Conservation (phyloP, 257 asterid genomes). For the Ajuga chamaepitys region DNA sequence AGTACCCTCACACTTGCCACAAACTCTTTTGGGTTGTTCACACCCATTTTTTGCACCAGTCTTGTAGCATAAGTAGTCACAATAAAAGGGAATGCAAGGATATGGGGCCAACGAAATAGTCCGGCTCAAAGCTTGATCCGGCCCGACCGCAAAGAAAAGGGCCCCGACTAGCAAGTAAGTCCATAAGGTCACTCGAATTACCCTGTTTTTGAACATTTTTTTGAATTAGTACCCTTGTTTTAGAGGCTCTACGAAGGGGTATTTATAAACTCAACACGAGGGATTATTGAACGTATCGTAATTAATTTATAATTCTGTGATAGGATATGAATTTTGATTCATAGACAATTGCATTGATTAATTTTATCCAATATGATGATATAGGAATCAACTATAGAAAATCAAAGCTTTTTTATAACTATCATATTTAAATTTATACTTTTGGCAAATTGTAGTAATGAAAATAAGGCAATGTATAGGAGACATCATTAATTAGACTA, state of each 20-base stretch:
- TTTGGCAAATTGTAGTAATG: background rate
- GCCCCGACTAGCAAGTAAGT: background rate
- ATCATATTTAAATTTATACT: too few species aligned
- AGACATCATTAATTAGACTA: background rate
- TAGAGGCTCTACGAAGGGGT: background rate
- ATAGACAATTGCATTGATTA: background rate
- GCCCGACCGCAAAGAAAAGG: background rate
- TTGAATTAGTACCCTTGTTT: background rate
- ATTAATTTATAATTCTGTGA: background rate
- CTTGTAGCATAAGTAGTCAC: constrained; percentile 14
- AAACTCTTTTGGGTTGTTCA: background rate
- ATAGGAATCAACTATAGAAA: too few species aligned
- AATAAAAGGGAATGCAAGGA: background rate
- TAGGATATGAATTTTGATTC: background rate
- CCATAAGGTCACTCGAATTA: background rate
- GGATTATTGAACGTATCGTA: background rate
- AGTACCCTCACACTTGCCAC: constrained; percentile 10
- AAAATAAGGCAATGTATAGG: background rate
- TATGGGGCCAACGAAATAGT: background rate
- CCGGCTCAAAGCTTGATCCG: background rate
- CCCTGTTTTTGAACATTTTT: constrained; percentile 1
- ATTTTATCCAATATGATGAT: background rate
- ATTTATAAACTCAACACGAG: background rate
- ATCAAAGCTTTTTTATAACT: too few species aligned
- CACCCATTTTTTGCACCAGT: constrained; percentile 9